Base-by-base conservation (phyloP, 768 basidiomycete species). In the Lyophyllum atratum region DNA sequence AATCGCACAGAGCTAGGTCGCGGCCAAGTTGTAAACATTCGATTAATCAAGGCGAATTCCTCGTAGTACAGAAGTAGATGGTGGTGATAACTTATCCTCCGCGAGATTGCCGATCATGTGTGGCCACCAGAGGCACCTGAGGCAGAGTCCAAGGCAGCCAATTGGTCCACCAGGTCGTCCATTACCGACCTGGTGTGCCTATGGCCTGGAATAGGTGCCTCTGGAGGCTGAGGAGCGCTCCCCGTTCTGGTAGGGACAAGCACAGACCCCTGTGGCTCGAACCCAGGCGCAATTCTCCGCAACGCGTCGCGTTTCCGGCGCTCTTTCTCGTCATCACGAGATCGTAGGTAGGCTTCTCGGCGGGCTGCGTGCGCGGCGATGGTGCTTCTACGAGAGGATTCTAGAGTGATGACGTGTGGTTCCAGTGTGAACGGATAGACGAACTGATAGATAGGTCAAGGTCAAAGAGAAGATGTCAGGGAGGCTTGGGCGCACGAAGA, bases 371-470 rank as follows among this genome's bases (percentile, higher is more conserved):
- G 82, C 0, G 88, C 79, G 0, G 87, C 79, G 34, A 92, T 80
- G 0, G 87, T 86, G 3, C 78, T 73, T 46, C 87, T 79, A 1
- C 92, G 86, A 0, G 91, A 80, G 0, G 89, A 85, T 66, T 91
- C 91, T 39, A 92, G 73, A 1, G 85, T 83, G 51, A 95, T 71
- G 61, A 93, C 78, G 68, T 96, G 95, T 0, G 87, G 83, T 66
- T 98, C 96, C 50, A 98, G 82, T 3, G 94, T 90, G 78, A 93
- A 98, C 1, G 96, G 95, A 66, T 98, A 98, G 42, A 92, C 96
- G 65, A 98, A 97, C 95, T 98, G 68, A 6, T 5, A 9, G 12
- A n/a, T n/a, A n/a, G n/a, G n/a, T n/a, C 5, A 21, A 19, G 19
- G 34, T 28, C 42, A 33, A 25, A 15, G 43, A 52, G n/a, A 11